Evolutionary conservation across 805 yeast species (phyloP).

Genomic region (Barnettozyma californica): DNA sequence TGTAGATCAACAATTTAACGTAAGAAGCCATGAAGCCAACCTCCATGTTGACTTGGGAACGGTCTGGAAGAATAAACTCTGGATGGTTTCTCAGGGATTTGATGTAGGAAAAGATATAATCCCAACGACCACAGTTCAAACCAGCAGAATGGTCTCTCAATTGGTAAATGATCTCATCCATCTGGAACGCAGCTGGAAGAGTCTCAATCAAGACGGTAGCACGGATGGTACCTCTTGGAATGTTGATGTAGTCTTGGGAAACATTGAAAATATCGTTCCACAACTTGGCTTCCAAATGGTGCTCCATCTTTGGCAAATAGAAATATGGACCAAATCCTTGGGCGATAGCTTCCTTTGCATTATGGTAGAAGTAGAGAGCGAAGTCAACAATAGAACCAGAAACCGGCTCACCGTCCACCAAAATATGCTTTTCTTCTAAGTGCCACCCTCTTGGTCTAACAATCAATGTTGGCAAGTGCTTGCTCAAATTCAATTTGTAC

Average conservation of each 20-base stretch:
- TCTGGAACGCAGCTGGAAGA: slow-evolving; percentile 78
- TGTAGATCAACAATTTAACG: slow-evolving; percentile 65
- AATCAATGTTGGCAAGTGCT: slow-evolving; percentile 68
- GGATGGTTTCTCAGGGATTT: slow-evolving; percentile 64
- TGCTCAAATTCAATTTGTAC: slow-evolving; percentile 29
- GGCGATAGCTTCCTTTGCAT: slow-evolving; percentile 55
- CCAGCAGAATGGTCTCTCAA: slow-evolving; percentile 76
- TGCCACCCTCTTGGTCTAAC: slow-evolving; percentile 92
- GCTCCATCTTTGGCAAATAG: slow-evolving; percentile 83
- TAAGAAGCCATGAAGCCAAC: slow-evolving; percentile 80
- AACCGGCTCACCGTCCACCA: slow-evolving; percentile 69
- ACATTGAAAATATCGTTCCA: slow-evolving; percentile 80
- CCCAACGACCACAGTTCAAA: slow-evolving; percentile 88
- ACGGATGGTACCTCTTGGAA: slow-evolving; percentile 73
- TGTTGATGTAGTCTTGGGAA: slow-evolving; percentile 64
- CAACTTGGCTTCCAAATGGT: slow-evolving; percentile 72
- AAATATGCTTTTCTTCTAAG: slow-evolving; percentile 66
- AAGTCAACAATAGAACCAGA: slow-evolving; percentile 79
- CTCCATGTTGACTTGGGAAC: slow-evolving; percentile 75
- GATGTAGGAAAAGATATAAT: slow-evolving; percentile 76
- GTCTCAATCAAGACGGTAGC: slow-evolving; percentile 83
- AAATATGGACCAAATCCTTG: slow-evolving; percentile 78
- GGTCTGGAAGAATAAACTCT: slow-evolving; percentile 65
- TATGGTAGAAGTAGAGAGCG: slow-evolving; percentile 73
- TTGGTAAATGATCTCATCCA: slow-evolving; percentile 78